Base-by-base conservation (phyloP, 1,284 basidiomycete species). In the Inonotus obliquus region DNA sequence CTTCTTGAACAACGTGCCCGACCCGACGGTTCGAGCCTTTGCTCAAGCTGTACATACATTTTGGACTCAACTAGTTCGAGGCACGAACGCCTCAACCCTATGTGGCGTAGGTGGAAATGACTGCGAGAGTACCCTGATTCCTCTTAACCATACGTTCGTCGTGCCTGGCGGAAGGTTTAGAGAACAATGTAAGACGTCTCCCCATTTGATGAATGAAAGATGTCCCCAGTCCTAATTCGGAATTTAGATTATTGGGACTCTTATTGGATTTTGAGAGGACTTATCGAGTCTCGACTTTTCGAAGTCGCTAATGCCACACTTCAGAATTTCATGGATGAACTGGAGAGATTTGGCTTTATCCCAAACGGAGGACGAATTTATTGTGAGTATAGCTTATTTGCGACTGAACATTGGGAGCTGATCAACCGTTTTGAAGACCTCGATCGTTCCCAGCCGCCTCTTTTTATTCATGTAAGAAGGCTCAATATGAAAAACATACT, bases 241-340 rank as follows among this genome's bases (percentile, higher is more conserved):
- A 37, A 57, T 29, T 35, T 66, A 79, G 83, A 93, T 72, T 92
- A 92, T 67, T 92, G 90, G 90, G 90, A 92, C 70, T 88, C 85
- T 66, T 92, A 85, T 73, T 94, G 92, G 92, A 94, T 96, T 66
- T 73, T 92, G 4, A 84, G 92, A 65, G 94, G 94, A 37, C 77
- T 96, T 37, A 77, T 97, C 49, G 78, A 89, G 69, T 93, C 90
- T 1, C 83, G 90, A 70, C 79, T 96, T 21, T 86, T 84, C 67
- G 78, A 79, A 63, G 81, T 92, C 55, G 91, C 83, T 59, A 91
- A 91, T 67, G 85, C 79, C 13, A 89, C 93, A 0, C 76, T 96
- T 32, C 84, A 91, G 67, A 96, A 96, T 76, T 95, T 97, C 69
- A 94, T 96, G 92, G 94, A 97, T 69, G 85, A 95, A 70, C 77